These are phyloP conservation scores for Begonia loranthoides DNA, from an alignment of 306 rosid species.

Conservation along the genomic window DNA sequence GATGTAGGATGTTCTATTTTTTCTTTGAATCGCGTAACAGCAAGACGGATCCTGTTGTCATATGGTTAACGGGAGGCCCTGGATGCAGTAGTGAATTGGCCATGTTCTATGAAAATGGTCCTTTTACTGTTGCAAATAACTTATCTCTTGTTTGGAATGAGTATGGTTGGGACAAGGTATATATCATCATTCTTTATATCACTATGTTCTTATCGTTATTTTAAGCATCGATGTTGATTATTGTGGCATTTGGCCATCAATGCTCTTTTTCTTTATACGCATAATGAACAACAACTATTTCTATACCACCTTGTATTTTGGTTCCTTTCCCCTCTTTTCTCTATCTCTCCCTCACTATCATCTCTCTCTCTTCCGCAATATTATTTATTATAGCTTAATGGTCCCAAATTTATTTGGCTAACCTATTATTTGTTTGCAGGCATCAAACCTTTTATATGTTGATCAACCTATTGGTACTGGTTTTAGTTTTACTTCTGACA, in stretches of 20 bases:
- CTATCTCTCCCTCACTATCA: neutral
- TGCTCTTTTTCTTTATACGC: too few species aligned
- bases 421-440: conserved; percentile 31
- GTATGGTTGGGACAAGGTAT: conserved; percentile 95
- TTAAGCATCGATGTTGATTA: too few species aligned
- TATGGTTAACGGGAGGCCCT: conserved; percentile 98
- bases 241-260: too few species aligned
- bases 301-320: too few species aligned
- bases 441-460: conserved; percentile 80
- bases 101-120: conserved; percentile 87
- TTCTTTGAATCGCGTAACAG: conserved; percentile 76
- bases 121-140: conserved; percentile 69
- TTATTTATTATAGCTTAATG: neutral
- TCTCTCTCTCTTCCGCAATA: neutral
- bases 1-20: conserved; percentile 79
- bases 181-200: conserved; percentile 1
- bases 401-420: neutral
- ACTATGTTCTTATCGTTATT: conserved; percentile 1
- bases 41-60: conserved; percentile 80
- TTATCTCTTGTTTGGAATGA: conserved; percentile 85
- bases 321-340: neutral
- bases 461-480: conserved; percentile 99
- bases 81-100: conserved; percentile 99
- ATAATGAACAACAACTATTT: too few species aligned
- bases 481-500: conserved; percentile 71